A percentile compares a stretch with the other conserved stretches of the same genome.
Evolutionary conservation across 2,329 filamentous ascomycete species (phyloP).

Genomic region (Xylaria sp.): DNA sequence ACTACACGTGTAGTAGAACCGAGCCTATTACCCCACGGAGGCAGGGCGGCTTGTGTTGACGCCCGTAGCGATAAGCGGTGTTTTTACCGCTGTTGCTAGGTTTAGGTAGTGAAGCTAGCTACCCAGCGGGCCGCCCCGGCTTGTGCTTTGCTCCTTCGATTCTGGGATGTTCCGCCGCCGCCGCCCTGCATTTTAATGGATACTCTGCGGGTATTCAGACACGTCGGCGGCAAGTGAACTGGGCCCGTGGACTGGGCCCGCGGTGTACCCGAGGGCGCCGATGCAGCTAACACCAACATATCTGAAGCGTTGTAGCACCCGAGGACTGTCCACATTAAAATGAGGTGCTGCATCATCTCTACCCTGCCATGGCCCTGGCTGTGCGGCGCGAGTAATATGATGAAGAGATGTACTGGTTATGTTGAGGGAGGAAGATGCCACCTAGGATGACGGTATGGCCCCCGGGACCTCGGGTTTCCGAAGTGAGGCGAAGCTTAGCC

Average conservation of each 20-base stretch:
- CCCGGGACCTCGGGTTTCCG: not conserved
- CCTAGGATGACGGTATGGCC: not conserved
- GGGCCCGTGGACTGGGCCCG: constrained; percentile 30
- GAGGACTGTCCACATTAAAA: not conserved
- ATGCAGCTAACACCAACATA: constrained; percentile 32
- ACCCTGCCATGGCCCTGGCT: constrained; percentile 1
- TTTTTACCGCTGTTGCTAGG: constrained; percentile 42
- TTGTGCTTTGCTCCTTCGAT: constrained; percentile 27
- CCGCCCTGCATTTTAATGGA: constrained; percentile 12
- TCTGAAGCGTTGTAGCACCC: not conserved
- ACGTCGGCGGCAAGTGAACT: constrained; percentile 34
- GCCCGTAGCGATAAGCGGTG: constrained; percentile 35
- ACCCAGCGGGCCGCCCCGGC: constrained; percentile 3
- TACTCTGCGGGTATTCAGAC: constrained; percentile 39
- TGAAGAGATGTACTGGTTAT: not conserved
- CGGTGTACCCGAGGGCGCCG: constrained; percentile 33
- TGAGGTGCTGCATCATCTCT: constrained; percentile 1
- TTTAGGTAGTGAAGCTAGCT: constrained; percentile 26
- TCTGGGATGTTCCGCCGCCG: constrained; percentile 21
- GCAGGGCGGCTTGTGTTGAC: constrained; percentile 24
- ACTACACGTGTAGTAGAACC: no score
- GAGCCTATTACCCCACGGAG: constrained; percentile 16
- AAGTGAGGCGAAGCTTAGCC: constrained; percentile 5
- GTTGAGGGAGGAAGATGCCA: not conserved
- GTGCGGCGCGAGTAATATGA: constrained; percentile 7